These are phyloP conservation scores for Coemansia sp. DNA, from an alignment of 192 early-diverging fungal genomes.

Conservation along the genomic window DNA sequence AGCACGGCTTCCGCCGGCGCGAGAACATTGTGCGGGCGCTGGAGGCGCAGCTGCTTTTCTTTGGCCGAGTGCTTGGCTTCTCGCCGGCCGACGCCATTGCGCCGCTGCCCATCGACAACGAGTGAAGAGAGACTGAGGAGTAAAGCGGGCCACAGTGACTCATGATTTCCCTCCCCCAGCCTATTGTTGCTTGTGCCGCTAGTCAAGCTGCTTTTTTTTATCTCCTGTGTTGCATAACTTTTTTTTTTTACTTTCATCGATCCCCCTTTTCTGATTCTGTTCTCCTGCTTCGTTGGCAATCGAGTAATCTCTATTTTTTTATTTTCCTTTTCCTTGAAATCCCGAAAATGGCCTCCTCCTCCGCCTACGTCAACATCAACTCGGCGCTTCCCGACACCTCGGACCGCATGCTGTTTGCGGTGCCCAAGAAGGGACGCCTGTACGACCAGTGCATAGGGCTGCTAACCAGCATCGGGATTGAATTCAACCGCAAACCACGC, in stretches of 20 bases:
- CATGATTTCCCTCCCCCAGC: too few relatives aligned
- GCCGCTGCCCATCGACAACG: conserved; percentile 34
- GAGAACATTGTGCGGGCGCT: conserved; percentile 64
- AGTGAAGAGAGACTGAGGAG: not conserved
- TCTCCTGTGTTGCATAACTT: too few relatives aligned
- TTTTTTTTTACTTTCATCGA: too few relatives aligned
- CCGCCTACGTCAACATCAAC: conserved; percentile 21
- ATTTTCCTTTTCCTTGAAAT: not conserved
- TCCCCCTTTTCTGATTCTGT: too few relatives aligned
- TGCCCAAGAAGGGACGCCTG: conserved; percentile 98
- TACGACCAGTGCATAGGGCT: conserved; percentile 85
- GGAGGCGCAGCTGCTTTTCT: conserved; percentile 71
- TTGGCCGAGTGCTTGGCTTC: conserved; percentile 66
- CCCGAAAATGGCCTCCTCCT: conserved; percentile 15
- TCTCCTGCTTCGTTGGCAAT: not conserved
- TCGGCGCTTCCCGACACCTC: conserved; percentile 44
- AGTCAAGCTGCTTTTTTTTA: too few relatives aligned
- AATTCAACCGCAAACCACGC: conserved; percentile 91
- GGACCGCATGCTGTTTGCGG: conserved; percentile 87
- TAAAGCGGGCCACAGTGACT: not conserved
- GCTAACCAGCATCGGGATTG: conserved; percentile 88
- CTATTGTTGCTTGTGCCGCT: too few relatives aligned
- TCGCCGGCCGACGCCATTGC: conserved; percentile 56
- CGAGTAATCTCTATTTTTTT: not conserved
- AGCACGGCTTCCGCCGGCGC: conserved; percentile 69